Percentiles rank a stretch among this genome's conserved stretches.
These are phyloP conservation scores for Alternaria sp. DNA, from an alignment of 2,329 filamentous ascomycete genomes.

Conservation along the genomic window DNA sequence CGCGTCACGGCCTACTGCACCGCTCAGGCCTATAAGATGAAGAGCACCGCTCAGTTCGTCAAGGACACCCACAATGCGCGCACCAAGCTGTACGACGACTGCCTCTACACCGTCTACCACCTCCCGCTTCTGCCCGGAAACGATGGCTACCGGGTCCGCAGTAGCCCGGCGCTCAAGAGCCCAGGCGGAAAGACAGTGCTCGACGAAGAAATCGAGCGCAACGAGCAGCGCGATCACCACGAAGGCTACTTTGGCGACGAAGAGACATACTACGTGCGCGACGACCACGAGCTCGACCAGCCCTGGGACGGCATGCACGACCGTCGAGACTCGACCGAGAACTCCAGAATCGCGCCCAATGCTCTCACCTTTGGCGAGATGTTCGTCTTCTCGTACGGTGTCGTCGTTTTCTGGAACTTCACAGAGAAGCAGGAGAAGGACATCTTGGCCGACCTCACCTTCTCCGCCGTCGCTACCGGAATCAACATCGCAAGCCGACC, in stretches of 20 bases:
- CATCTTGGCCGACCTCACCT: constrained; percentile 91
- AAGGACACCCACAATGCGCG: constrained; percentile 86
- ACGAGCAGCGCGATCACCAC: constrained; percentile 85
- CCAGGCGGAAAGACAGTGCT: constrained; percentile 91
- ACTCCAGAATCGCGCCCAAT: constrained; percentile 67
- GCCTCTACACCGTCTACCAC: constrained; percentile 94
- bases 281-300: constrained; percentile 39
- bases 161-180: constrained; percentile 89
- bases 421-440: constrained; percentile 96
- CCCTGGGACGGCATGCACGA: constrained; percentile 25
- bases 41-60: constrained; percentile 85
- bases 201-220: constrained; percentile 95
- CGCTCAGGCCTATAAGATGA: constrained; percentile 90
- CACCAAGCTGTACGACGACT: constrained; percentile 98
- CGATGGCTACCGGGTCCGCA: constrained; percentile 86
- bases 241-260: constrained; percentile 89
- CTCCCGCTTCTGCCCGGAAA: constrained; percentile 83
- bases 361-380: constrained; percentile 87
- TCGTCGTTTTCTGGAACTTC: constrained; percentile 99
- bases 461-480: constrained; percentile 73
- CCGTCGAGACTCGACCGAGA: constrained; percentile 28
- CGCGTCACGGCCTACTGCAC: constrained; percentile 96
- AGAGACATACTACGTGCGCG: constrained; percentile 58
- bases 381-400: constrained; percentile 96
- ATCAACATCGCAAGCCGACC: constrained; percentile 77